A percentile compares a stretch with the other conserved stretches of the same genome.
Evolutionary conservation across 257 asterid species (phyloP).

Genomic region (Solanum pimpinellifolium): DNA sequence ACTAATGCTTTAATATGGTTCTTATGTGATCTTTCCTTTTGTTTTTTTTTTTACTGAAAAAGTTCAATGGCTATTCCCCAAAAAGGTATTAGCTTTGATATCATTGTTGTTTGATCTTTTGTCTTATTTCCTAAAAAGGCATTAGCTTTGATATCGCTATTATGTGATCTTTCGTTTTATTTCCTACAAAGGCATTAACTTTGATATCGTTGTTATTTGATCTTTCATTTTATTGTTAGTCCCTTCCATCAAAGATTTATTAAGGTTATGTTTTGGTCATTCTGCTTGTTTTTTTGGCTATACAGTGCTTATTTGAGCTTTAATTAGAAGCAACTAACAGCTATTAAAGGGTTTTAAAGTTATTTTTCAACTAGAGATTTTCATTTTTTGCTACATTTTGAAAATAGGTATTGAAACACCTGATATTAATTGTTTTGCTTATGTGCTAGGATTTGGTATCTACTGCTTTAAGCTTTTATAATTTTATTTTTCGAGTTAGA

Average conservation of each 20-base stretch:
- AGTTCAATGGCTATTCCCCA: background rate
- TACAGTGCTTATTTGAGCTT: background rate
- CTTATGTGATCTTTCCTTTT: conserved; percentile 6
- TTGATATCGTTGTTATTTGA: too few species aligned
- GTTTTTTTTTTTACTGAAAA: too few species aligned
- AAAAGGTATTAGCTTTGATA: background rate
- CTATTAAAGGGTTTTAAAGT: background rate
- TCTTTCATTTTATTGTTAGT: background rate
- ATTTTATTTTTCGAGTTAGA: background rate
- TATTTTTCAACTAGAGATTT: background rate
- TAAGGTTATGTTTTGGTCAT: background rate
- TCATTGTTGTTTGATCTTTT: too few species aligned
- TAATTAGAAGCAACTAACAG: background rate
- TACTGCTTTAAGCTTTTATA: background rate
- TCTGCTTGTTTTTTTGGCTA: background rate
- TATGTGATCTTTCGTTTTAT: too few species aligned
- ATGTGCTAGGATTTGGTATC: background rate
- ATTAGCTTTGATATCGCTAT: too few species aligned
- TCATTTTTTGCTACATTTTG: background rate
- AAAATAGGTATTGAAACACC: background rate
- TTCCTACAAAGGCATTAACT: background rate
- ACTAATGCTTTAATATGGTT: too few species aligned
- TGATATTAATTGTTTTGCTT: too few species aligned
- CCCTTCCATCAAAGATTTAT: background rate
- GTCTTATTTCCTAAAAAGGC: too few species aligned